phyloP scores from a whole-genome alignment of 345 rosid species.

The Rhizophora apiculata region DNA sequence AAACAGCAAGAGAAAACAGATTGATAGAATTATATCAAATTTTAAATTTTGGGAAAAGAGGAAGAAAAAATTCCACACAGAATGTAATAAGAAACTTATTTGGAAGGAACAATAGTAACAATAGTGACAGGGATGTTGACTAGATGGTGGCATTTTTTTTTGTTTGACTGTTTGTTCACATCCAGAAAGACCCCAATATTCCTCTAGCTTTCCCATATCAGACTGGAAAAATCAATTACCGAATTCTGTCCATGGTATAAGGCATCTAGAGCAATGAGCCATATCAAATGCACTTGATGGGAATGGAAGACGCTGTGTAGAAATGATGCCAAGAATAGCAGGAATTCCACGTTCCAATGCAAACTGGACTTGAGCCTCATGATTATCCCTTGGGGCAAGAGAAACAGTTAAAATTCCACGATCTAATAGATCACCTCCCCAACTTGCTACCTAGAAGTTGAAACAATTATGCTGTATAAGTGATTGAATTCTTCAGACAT shows the following conservation, averaged over 20 bases:
- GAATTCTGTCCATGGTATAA: slow-evolving; percentile 98
- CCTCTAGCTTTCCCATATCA: not conserved
- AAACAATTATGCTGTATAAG: not conserved
- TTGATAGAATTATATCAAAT: not conserved
- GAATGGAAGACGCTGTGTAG: slow-evolving; percentile 94
- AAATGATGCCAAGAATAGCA: slow-evolving; percentile 92
- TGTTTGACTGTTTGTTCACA: no score
- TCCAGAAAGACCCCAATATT: not conserved
- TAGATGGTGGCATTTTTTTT: no score
- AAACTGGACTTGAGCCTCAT: slow-evolving; percentile 98
- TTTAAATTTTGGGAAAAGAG: not conserved
- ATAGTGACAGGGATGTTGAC: no score
- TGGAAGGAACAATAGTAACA: no score
- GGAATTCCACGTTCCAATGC: slow-evolving; percentile 99
- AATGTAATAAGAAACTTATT: no score
- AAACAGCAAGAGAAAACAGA: slow-evolving; percentile 6
- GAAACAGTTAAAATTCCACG: slow-evolving; percentile 88
- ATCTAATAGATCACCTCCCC: slow-evolving; percentile 97
- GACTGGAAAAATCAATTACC: slow-evolving; percentile 41
- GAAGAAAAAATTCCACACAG: no score
- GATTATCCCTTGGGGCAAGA: slow-evolving; percentile 98
- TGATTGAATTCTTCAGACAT: not conserved
- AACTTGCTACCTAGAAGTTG: slow-evolving; percentile 82
- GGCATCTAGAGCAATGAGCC: slow-evolving; percentile 99
- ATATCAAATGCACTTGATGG: slow-evolving; percentile 93